Evolutionary conservation across 2,329 filamentous ascomycete species (phyloP).

Genomic region (Didymella arachidicola): DNA sequence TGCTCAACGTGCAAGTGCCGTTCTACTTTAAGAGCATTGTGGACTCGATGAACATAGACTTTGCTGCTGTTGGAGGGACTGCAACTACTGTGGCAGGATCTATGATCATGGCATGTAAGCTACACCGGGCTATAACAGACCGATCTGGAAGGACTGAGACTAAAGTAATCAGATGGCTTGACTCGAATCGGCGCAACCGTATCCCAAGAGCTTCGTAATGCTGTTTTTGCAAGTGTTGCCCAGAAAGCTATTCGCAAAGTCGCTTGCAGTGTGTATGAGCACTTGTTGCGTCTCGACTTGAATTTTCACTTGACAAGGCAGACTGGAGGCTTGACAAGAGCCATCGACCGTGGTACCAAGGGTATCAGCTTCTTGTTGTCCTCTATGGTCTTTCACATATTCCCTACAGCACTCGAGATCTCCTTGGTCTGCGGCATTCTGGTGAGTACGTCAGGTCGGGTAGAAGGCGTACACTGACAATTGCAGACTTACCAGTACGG

Average conservation of each 20-base stretch:
- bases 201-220: conserved; percentile 93
- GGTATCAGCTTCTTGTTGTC: conserved; percentile 97
- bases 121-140: conserved; percentile 22
- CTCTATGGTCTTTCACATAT: conserved; percentile 97
- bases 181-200: conserved; percentile 87
- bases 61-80: conserved; percentile 84
- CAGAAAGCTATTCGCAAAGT: conserved; percentile 95
- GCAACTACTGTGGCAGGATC: conserved; percentile 87
- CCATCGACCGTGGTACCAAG: conserved; percentile 96
- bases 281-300: conserved; percentile 85
- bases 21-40: conserved; percentile 99
- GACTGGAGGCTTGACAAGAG: conserved; percentile 90
- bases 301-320: conserved; percentile 94
- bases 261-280: conserved; percentile 89
- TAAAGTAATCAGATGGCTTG: conserved; percentile 68
- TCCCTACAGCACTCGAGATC: conserved; percentile 93
- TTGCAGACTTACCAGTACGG: conserved; percentile 88
- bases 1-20: conserved; percentile 93
- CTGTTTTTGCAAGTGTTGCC: conserved; percentile 94
- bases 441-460: conserved; percentile 48
- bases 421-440: conserved; percentile 94
- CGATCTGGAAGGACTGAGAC: conserved; percentile 24
- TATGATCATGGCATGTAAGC: conserved; percentile 84
- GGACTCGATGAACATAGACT: conserved; percentile 96
- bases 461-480: conserved; percentile 17